Base-by-base conservation (phyloP, 2,329 filamentous ascomycete genomes). In the Diaporthe australafricana region DNA sequence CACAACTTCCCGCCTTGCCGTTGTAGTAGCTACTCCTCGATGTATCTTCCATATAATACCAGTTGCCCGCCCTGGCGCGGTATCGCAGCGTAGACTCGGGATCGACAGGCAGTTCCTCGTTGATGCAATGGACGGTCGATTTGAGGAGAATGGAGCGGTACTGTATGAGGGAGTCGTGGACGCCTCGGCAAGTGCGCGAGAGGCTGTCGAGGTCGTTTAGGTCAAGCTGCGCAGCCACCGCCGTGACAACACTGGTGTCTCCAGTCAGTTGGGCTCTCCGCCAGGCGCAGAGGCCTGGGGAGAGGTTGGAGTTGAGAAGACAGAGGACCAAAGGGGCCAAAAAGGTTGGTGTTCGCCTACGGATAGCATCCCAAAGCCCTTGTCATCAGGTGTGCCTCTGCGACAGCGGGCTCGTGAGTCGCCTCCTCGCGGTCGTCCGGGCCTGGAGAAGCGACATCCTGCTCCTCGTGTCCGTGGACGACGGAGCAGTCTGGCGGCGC, bases 191-290 rank as follows among this genome's bases (percentile, higher is more conserved):
- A 70, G 94, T 95, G 69, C 89, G 90, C 66, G 95, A 93, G 25
- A 98, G 89, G 75, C 92, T 91, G 81, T 97, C 92, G 77, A 98
- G 89, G 17, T 94, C 92, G 81, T 96, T 98, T 65, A 98, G 89
- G 80, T 98, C 96, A 80, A 98, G 90, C 76, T 89, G 88, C 40
- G 90, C 88, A 62, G 93, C 93, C 75, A 98, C 89, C 77, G 92
- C 89, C 75, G 91, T 89, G 76, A 93, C 90, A 79, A 98, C 90
- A 77, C 95, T 98, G 84, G 53, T 70, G 32, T 69, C 17, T 60
- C 68, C 68, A 70, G 73, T 74, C 71, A 74, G 74, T 73, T 53
- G 72, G 56, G 65, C 70, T 53, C 68, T 55, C 40, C 20, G 48
- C 60, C 70, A 66, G 75, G 65, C 60, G 32, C 60, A 40, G 17